Evolutionary conservation across 108 stramenopile genomes (phyloP).

Genomic region (Nannochloropsis oceanica): DNA sequence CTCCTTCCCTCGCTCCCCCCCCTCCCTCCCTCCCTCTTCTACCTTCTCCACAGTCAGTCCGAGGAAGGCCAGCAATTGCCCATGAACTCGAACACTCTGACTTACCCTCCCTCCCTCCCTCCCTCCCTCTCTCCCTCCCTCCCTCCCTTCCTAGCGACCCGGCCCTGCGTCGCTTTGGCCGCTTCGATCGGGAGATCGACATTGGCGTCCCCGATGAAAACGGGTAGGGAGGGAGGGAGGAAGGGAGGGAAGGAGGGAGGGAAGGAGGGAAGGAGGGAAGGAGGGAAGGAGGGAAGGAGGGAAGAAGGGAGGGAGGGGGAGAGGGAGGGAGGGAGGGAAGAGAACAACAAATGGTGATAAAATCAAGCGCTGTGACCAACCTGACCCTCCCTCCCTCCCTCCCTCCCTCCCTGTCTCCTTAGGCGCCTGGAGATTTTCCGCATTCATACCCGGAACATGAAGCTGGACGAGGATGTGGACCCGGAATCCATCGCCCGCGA

Average conservation of each 20-base stretch:
- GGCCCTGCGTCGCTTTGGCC: slow-evolving; percentile 93
- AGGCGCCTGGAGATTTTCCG: slow-evolving; percentile 93
- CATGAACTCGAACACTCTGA: not conserved
- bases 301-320: too few species aligned
- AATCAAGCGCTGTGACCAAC: not conserved
- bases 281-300: too few species aligned
- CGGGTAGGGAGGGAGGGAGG: slow-evolving; percentile 31
- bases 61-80: too few species aligned
- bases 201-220: slow-evolving; percentile 99
- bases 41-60: too few species aligned
- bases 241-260: not conserved
- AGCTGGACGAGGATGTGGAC: slow-evolving; percentile 97
- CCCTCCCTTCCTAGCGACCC: slow-evolving; percentile 78
- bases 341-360: too few species aligned
- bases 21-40: not conserved
- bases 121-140: not conserved
- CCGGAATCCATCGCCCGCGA: slow-evolving; percentile 87
- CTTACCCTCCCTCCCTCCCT: not conserved
- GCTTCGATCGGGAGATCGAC: slow-evolving; percentile 98
- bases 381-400: not conserved
- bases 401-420: not conserved
- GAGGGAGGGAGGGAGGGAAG: too few species aligned
- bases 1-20: not conserved
- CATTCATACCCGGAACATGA: slow-evolving; percentile 99
- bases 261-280: not conserved